Evolutionary conservation across 164 flowering plant genomes (phyloP).

Genomic region (Umbellularia californica): DNA sequence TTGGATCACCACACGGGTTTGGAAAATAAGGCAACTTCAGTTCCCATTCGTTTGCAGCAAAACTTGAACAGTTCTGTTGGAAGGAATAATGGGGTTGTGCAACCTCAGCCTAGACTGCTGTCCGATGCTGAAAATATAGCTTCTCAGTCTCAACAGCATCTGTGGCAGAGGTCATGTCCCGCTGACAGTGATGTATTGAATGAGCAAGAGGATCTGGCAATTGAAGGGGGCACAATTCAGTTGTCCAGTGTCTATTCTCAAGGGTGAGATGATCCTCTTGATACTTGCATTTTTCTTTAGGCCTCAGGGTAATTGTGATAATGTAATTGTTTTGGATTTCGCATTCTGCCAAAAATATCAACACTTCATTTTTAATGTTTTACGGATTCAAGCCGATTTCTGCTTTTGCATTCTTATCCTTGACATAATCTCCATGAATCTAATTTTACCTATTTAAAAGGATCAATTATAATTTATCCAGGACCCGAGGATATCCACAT

Average conservation of each 20-base stretch:
- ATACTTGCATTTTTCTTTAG: background rate
- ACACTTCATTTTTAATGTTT: background rate
- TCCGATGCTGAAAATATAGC: conserved; percentile 27
- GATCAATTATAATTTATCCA: too few relatives aligned
- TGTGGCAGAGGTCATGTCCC: conserved; percentile 30
- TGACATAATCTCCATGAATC: background rate
- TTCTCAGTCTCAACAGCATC: conserved; percentile 17
- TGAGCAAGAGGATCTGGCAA: conserved; percentile 50
- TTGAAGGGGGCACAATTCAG: conserved; percentile 91
- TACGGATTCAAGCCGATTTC: background rate
- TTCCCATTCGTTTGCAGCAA: conserved; percentile 35
- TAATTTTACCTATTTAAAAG: background rate
- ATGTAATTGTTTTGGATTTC: too few relatives aligned
- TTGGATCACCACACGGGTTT: conserved; percentile 43
- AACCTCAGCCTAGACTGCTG: conserved; percentile 35
- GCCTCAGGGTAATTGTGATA: background rate
- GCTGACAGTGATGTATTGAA: conserved; percentile 27
- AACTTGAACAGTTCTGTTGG: conserved; percentile 23
- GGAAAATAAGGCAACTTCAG: conserved; percentile 33
- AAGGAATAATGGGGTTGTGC: conserved; percentile 31
- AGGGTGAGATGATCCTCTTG: conserved; percentile 37
- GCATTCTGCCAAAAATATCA: background rate
- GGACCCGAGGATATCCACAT: too few relatives aligned
- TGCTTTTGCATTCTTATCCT: background rate
- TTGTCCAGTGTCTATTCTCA: conserved; percentile 77